These are phyloP conservation scores for Clausena lansium DNA, from an alignment of 345 rosid species.

Conservation along the genomic window DNA sequence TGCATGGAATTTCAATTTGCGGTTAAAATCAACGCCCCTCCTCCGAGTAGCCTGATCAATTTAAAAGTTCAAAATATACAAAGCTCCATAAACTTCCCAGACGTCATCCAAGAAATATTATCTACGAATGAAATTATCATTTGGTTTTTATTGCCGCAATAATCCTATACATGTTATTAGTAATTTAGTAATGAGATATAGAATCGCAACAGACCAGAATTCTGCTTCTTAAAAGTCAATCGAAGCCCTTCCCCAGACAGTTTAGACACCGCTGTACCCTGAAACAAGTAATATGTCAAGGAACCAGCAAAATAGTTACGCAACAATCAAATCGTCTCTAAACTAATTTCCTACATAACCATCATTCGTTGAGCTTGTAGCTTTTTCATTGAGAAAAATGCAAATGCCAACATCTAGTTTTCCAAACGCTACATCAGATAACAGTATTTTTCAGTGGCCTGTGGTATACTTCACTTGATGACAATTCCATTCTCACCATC, in stretches of 20 bases:
- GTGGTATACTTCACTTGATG: background rate
- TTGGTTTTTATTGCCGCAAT: background rate
- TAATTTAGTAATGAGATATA: background rate
- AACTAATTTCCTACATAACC: background rate
- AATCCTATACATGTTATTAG: background rate
- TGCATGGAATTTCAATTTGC: background rate
- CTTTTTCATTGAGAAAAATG: background rate
- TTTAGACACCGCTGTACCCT: constrained; percentile 83
- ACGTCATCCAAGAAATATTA: background rate
- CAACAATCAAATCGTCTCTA: background rate
- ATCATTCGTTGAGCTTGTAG: background rate
- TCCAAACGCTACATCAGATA: background rate
- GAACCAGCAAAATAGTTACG: background rate
- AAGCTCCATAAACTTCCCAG: background rate
- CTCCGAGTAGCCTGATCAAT: background rate
- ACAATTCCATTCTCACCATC: background rate
- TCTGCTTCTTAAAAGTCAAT: constrained; percentile 17
- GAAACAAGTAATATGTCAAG: constrained; percentile 25
- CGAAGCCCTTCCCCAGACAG: constrained; percentile 64
- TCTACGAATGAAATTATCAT: background rate
- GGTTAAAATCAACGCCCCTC: background rate
- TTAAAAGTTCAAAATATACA: background rate
- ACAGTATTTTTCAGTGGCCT: background rate
- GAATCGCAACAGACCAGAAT: background rate
- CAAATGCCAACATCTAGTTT: background rate